Evolutionary conservation across 2,329 filamentous ascomycete species (phyloP).

Genomic region (Ceratocystis variospora): DNA sequence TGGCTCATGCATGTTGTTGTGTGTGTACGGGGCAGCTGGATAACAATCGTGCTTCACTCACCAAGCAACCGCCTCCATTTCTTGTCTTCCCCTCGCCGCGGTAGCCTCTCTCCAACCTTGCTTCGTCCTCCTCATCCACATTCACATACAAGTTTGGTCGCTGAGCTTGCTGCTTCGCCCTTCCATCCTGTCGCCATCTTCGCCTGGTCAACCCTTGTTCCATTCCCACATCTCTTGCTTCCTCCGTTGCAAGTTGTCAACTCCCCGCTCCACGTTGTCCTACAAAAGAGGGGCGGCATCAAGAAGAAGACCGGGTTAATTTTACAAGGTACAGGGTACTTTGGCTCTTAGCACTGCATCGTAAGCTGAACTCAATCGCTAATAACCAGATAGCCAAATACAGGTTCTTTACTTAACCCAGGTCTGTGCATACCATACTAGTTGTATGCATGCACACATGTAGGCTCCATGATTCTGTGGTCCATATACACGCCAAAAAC

Average conservation of each 20-base stretch:
- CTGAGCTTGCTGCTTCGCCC: no score
- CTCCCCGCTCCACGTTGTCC: background rate
- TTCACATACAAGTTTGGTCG: no score
- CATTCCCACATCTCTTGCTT: background rate
- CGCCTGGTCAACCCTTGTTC: background rate
- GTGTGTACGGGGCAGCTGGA: background rate
- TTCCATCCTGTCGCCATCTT: no score
- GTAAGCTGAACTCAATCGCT: background rate
- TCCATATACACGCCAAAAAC: background rate
- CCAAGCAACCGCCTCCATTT: background rate
- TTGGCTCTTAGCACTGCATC: background rate
- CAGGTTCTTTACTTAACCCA: background rate
- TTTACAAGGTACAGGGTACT: conserved; percentile 6
- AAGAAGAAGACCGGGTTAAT: background rate
- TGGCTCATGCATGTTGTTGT: background rate
- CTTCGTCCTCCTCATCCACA: background rate
- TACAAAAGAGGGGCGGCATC: background rate
- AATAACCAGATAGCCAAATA: background rate
- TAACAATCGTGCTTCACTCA: background rate
- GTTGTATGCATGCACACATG: background rate
- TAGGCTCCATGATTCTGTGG: background rate
- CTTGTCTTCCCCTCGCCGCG: background rate
- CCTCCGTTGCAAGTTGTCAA: background rate
- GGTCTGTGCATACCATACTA: background rate
- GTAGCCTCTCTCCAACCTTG: background rate